phyloP scores from a whole-genome alignment of 257 asterid species.

The Marsdenia floribunda region DNA sequence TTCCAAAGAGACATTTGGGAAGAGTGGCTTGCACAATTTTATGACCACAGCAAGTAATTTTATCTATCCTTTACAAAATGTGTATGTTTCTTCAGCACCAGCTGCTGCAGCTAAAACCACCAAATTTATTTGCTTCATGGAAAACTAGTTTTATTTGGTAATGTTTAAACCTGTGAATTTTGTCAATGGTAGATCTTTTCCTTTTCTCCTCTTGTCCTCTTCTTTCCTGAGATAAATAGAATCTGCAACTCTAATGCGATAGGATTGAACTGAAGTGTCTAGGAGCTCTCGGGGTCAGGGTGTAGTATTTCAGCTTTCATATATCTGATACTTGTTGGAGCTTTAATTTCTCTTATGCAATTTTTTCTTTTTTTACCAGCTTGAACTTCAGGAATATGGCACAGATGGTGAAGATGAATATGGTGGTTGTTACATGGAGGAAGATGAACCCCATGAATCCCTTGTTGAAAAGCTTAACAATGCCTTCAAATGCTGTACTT shows the following conservation, averaged over 20 bases:
- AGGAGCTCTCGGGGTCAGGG: background rate
- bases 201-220: background rate
- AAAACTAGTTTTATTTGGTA: background rate
- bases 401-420: constrained; percentile 53
- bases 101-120: background rate
- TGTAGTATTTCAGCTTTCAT: background rate
- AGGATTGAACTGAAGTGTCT: background rate
- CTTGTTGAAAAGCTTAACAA: constrained; percentile 56
- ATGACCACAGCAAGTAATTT: background rate
- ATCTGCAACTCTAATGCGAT: background rate
- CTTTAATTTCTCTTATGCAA: constrained; percentile 15
- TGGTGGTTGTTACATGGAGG: constrained; percentile 35
- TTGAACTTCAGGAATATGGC: constrained; percentile 78
- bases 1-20: background rate
- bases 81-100: background rate
- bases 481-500: constrained; percentile 42
- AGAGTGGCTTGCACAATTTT: background rate
- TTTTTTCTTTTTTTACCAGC: constrained; percentile 40
- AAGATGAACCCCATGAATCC: constrained; percentile 45
- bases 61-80: background rate
- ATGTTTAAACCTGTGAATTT: background rate
- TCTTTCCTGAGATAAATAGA: background rate
- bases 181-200: background rate
- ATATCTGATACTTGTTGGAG: background rate
- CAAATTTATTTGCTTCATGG: background rate